Percentiles rank a stretch among this genome's conserved stretches.
Evolutionary conservation across 2,329 filamentous ascomycete genomes (phyloP).

Genomic region (Fusarium sp.): DNA sequence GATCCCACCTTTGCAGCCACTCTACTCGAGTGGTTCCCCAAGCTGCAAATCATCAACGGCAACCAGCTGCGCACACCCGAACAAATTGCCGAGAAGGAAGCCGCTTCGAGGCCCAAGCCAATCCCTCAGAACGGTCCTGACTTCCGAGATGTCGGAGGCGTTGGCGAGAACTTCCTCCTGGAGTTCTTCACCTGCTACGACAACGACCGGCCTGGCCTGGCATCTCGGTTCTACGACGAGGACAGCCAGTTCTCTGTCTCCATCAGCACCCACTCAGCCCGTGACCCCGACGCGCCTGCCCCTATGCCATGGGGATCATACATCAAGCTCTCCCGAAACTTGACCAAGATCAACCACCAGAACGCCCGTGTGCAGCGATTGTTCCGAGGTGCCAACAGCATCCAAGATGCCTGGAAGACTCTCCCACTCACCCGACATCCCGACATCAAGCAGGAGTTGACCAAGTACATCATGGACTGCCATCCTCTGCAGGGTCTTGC

Average conservation of each 20-base stretch:
- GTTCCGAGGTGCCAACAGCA: conserved; percentile 73
- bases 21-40: conserved; percentile 85
- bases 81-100: conserved; percentile 69
- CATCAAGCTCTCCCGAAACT: conserved; percentile 82
- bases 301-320: conserved; percentile 78
- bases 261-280: conserved; percentile 72
- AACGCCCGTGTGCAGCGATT: conserved; percentile 73
- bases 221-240: conserved; percentile 79
- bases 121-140: conserved; percentile 73
- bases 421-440: conserved; percentile 83
- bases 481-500: conserved; percentile 78
- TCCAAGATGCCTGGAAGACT: conserved; percentile 75
- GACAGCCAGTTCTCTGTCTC: conserved; percentile 81
- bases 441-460: conserved; percentile 72
- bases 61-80: conserved; percentile 79
- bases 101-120: conserved; percentile 65
- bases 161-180: conserved; percentile 81
- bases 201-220: conserved; percentile 72
- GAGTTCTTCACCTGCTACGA: conserved; percentile 83
- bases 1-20: conserved; percentile 74
- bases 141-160: conserved; percentile 79
- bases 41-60: conserved; percentile 81
- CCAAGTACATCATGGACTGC: conserved; percentile 87
- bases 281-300: conserved; percentile 56
- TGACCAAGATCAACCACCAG: conserved; percentile 74